Evolutionary conservation across 1,284 basidiomycete species (phyloP).

Genomic region (Tylopilus sp.): DNA sequence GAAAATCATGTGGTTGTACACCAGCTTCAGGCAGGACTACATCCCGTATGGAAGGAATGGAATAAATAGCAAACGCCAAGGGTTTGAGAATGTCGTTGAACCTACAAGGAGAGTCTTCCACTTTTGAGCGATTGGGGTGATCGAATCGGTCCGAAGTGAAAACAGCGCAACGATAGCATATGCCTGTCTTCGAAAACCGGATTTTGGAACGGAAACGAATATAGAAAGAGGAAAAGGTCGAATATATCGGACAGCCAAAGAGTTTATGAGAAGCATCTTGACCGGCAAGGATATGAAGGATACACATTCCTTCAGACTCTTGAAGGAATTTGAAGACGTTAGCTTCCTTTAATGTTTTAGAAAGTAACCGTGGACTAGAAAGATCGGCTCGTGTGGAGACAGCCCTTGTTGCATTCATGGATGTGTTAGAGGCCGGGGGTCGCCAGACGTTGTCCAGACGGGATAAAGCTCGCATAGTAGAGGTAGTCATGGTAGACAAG

Average conservation of each 20-base stretch:
- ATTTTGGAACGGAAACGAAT: neutral
- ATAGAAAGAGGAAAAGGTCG: neutral
- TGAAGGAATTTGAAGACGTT: neutral
- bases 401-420: no score
- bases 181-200: neutral
- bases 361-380: neutral
- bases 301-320: neutral
- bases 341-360: neutral
- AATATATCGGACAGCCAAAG: neutral
- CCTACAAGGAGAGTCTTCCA: neutral
- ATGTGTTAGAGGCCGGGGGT: neutral
- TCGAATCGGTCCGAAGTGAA: neutral
- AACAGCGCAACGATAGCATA: neutral
- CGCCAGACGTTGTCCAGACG: no score
- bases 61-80: neutral
- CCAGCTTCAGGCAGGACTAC: neutral
- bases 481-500: no score
- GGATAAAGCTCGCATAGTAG: no score
- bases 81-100: neutral
- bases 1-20: neutral
- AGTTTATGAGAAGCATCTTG: neutral
- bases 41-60: neutral
- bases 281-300: neutral
- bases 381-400: no score
- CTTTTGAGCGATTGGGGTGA: neutral